These are phyloP conservation scores for Biscogniauxia sp. DNA, from an alignment of 2,329 filamentous ascomycete genomes.

Conservation along the genomic window DNA sequence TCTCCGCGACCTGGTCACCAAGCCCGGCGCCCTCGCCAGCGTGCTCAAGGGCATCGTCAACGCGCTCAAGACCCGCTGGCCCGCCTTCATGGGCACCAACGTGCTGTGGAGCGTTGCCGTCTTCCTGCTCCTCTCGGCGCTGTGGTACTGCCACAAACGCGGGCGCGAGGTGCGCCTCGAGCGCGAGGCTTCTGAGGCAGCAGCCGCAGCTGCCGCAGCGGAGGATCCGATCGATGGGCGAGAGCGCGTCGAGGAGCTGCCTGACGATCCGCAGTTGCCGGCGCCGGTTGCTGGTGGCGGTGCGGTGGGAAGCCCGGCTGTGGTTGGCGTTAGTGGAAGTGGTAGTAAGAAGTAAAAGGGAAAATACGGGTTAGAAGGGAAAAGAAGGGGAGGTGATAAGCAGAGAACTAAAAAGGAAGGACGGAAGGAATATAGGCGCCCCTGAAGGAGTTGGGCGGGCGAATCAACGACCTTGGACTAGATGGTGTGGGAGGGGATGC, in stretches of 20 bases:
- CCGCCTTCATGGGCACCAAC: conserved; percentile 87
- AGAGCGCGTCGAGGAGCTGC: conserved; percentile 47
- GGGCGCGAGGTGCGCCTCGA: conserved; percentile 81
- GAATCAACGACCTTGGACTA: too few relatives aligned
- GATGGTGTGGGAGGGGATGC: too few relatives aligned
- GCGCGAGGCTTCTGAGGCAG: conserved; percentile 42
- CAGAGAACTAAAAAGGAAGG: too few relatives aligned
- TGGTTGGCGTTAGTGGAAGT: too few relatives aligned
- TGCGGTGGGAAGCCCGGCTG: too few relatives aligned
- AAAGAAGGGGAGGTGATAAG: too few relatives aligned
- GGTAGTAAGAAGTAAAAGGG: too few relatives aligned
- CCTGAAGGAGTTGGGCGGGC: too few relatives aligned
- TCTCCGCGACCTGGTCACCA: conserved; percentile 76
- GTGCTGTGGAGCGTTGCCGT: conserved; percentile 86
- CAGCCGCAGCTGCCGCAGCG: conserved; percentile 28
- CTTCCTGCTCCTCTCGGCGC: conserved; percentile 84
- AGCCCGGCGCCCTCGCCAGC: conserved; percentile 80
- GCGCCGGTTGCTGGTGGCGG: conserved; percentile 12
- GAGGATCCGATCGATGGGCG: conserved; percentile 38
- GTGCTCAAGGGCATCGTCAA: conserved; percentile 90
- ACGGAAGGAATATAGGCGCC: too few relatives aligned
- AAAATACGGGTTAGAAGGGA: too few relatives aligned
- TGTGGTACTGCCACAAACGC: conserved; percentile 98
- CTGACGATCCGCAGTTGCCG: conserved; percentile 45
- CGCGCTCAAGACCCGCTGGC: conserved; percentile 83